Conservation (phyloP, 768 basidiomycete genomes). For the Phylloporus sp. region DNA sequence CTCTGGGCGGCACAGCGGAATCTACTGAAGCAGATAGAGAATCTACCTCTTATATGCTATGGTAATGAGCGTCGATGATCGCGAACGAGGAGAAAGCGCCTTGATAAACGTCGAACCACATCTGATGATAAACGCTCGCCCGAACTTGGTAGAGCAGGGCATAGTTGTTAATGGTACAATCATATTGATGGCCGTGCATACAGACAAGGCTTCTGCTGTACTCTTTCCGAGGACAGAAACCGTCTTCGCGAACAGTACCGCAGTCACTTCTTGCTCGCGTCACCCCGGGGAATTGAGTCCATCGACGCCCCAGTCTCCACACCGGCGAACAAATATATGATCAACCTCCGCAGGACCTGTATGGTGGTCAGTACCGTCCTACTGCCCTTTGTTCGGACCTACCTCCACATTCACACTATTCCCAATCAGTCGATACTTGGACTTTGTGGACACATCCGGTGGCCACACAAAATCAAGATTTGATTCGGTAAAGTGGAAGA, state of each 20-base stretch:
- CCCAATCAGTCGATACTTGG: constrained; percentile 73
- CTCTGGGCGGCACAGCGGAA: constrained; percentile 37
- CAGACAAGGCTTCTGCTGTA: background rate
- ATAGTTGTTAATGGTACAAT: background rate
- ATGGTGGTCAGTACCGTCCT: background rate
- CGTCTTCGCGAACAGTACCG: background rate
- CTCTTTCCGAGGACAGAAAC: background rate
- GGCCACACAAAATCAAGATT: constrained; percentile 58
- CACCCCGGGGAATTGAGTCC: background rate
- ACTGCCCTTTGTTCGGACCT: background rate
- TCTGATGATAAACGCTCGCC: constrained; percentile 59
- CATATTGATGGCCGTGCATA: background rate
- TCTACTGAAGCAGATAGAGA: background rate
- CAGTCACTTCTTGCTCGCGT: background rate
- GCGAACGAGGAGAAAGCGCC: constrained; percentile 33
- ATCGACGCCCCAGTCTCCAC: background rate
- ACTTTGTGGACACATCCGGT: constrained; percentile 52
- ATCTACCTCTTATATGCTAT: constrained; percentile 56
- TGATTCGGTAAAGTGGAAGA: constrained; percentile 52
- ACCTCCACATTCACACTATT: constrained; percentile 82
- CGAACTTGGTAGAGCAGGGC: constrained; percentile 5
- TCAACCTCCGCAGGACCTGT: constrained; percentile 48
- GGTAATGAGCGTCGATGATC: background rate
- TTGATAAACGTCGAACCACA: constrained; percentile 75
- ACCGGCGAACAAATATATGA: constrained; percentile 50